phyloP scores from a whole-genome alignment of 495 filamentous ascomycete genomes.

The Annulohypoxylon moriforme region DNA sequence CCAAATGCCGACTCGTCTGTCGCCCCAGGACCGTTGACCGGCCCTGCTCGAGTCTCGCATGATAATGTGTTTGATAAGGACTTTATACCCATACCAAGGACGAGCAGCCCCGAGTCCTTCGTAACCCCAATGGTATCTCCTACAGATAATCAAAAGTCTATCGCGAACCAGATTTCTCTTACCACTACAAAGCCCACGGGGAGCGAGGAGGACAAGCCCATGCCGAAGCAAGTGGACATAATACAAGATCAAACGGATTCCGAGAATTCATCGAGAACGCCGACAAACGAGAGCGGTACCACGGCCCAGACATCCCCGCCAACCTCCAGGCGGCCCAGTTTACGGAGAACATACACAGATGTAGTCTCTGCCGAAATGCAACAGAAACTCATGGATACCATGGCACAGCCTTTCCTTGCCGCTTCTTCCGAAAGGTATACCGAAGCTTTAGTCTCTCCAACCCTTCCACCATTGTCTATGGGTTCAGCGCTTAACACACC shows the following conservation, averaged over 20 bases:
- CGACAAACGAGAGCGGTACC: constrained; percentile 66
- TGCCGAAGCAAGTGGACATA: constrained; percentile 18
- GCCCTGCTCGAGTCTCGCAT: constrained; percentile 73
- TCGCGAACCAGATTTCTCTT: constrained; percentile 11
- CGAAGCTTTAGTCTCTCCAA: constrained; percentile 55
- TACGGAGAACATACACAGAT: constrained; percentile 92
- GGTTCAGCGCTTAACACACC: constrained; percentile 45
- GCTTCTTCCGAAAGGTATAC: constrained; percentile 60
- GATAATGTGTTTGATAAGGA: constrained; percentile 85
- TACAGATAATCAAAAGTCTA: constrained; percentile 31
- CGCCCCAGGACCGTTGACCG: constrained; percentile 73
- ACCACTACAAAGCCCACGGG: constrained; percentile 4
- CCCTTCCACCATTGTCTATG: constrained; percentile 54
- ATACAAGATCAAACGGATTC: constrained; percentile 50
- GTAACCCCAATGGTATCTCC: constrained; percentile 54
- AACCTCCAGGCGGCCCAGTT: constrained; percentile 71
- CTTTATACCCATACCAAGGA: constrained; percentile 64
- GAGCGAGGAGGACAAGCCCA: constrained; percentile 18
- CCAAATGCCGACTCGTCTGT: constrained; percentile 56
- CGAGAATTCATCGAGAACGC: constrained; percentile 65
- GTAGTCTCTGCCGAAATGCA: constrained; percentile 75
- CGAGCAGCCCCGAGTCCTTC: constrained; percentile 63
- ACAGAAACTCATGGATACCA: constrained; percentile 85
- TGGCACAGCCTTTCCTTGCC: constrained; percentile 83
- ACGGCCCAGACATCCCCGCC: constrained; percentile 65